These are phyloP conservation scores for Pseudozyma sp. DNA, from an alignment of 1,284 basidiomycete species.

Conservation along the genomic window DNA sequence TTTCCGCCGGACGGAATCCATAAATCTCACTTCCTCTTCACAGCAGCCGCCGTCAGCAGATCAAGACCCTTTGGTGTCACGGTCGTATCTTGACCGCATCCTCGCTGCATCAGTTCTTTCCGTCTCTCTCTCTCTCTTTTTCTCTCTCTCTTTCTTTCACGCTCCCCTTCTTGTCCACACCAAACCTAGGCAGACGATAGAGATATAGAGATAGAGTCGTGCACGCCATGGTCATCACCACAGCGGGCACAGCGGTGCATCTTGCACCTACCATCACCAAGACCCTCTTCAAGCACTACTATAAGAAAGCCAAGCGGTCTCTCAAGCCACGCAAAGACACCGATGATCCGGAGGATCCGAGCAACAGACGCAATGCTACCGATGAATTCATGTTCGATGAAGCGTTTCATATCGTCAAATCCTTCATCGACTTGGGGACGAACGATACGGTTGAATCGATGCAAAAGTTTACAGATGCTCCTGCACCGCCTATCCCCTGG, in stretches of 20 bases:
- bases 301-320: constrained; percentile 50
- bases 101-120: no score
- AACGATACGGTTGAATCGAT: constrained; percentile 66
- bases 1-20: no score
- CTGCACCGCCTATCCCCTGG: constrained; percentile 81
- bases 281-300: constrained; percentile 64
- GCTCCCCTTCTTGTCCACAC: background rate
- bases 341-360: constrained; percentile 5
- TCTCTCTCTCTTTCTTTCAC: no score
- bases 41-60: no score
- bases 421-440: constrained; percentile 62
- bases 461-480: constrained; percentile 75
- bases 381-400: constrained; percentile 60
- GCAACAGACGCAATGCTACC: constrained; percentile 25
- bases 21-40: no score
- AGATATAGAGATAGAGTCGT: background rate
- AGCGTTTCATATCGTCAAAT: constrained; percentile 53
- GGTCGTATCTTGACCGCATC: no score
- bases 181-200: background rate
- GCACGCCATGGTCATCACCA: constrained; percentile 60
- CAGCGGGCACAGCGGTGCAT: constrained; percentile 52
- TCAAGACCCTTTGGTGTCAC: no score
- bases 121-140: background rate
- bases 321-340: constrained; percentile 18
- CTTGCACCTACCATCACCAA: constrained; percentile 64